Evolutionary conservation across 495 filamentous ascomycete species (phyloP).

Genomic region (Penicillium desertorum): DNA sequence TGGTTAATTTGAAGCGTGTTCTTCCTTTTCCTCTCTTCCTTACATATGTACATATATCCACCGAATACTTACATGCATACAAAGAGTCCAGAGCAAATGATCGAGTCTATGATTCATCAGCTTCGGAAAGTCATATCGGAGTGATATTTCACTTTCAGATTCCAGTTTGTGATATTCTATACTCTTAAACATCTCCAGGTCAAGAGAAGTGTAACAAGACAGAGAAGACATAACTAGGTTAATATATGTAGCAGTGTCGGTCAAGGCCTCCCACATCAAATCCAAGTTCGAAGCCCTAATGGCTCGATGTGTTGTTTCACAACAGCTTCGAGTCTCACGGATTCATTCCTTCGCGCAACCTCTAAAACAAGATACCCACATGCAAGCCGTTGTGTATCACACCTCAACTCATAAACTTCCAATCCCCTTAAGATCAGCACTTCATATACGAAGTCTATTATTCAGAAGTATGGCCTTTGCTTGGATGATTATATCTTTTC

Average conservation of each 20-base stretch:
- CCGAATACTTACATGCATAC: not conserved
- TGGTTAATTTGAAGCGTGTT: constrained; percentile 15
- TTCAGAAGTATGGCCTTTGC: not conserved
- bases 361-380: not conserved
- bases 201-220: too few species aligned
- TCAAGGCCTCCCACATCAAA: not conserved
- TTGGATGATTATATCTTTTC: not conserved
- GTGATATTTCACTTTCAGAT: too few species aligned
- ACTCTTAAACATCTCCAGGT: too few species aligned
- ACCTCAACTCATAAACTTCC: not conserved
- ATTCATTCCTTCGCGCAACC: not conserved
- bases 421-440: not conserved
- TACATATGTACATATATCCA: not conserved
- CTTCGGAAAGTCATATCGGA: too few species aligned
- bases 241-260: not conserved
- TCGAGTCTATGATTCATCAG: too few species aligned
- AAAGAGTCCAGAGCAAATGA: not conserved
- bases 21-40: not conserved
- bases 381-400: not conserved
- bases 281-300: not conserved
- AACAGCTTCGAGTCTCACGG: not conserved
- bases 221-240: too few species aligned
- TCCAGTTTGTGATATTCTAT: too few species aligned
- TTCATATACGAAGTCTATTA: not conserved
- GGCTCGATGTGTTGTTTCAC: not conserved